phyloP scores from a whole-genome alignment of 257 asterid genomes.

The Capsicum baccatum region DNA sequence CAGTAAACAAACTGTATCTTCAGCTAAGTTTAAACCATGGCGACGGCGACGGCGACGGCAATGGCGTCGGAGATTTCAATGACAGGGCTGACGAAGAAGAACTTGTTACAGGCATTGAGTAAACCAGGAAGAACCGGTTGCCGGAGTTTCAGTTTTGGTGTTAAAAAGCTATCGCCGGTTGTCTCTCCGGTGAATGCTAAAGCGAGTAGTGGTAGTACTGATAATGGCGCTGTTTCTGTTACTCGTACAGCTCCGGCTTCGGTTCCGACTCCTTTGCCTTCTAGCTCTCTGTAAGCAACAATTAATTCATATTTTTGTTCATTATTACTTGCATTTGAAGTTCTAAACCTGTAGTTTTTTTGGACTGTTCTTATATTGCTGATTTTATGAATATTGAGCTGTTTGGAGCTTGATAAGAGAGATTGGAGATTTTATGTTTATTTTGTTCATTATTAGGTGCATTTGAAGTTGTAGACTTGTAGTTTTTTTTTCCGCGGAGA shows the following conservation, averaged over 20 bases:
- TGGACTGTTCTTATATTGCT: too few species aligned
- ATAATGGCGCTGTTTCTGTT: slow-evolving; percentile 47
- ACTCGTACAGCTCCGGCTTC: slow-evolving; percentile 38
- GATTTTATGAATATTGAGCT: too few species aligned
- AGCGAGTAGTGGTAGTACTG: slow-evolving; percentile 40
- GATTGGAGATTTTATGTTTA: too few species aligned
- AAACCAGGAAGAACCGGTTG: slow-evolving; percentile 39
- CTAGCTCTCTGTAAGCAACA: slow-evolving; percentile 37
- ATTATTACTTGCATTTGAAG: neutral
- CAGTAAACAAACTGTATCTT: neutral
- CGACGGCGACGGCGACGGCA: slow-evolving; percentile 45
- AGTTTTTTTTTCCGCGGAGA: too few species aligned
- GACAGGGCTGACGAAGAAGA: slow-evolving; percentile 43
- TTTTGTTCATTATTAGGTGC: too few species aligned
- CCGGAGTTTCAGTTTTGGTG: slow-evolving; percentile 29
- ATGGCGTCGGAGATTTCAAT: slow-evolving; percentile 41
- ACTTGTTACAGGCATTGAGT: slow-evolving; percentile 38
- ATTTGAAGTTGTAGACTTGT: too few species aligned
- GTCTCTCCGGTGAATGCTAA: slow-evolving; percentile 16
- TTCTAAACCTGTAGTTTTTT: neutral
- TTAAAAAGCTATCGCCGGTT: neutral
- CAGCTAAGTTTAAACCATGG: neutral
- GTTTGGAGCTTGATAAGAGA: too few species aligned
- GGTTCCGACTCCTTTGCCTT: slow-evolving; percentile 27
- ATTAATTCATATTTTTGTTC: neutral